Evolutionary conservation across 148 eudicot genomes (phyloP), one percentile per base, ranked within the genome.

Genomic region (Suaeda aralocaspica): DNA sequence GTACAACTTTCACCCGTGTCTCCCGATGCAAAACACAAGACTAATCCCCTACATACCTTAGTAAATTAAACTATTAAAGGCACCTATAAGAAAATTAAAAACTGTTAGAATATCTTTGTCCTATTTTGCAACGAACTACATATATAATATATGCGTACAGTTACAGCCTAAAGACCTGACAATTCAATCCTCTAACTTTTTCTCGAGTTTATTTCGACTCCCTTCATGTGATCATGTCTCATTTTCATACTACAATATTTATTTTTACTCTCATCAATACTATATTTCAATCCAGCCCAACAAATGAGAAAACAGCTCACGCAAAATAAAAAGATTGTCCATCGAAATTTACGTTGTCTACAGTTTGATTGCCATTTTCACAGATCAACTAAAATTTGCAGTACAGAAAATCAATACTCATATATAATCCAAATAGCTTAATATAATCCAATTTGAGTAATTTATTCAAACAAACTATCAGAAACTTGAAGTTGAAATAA

Each of bases 211-310:
- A 57, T 28, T 29, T 57, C 61, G 3, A 5, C 9, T 18, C 21
- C 30, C 63, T 30, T 31, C 22, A 59, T 18, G 1, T n/a, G n/a
- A n/a, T n/a, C n/a, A n/a, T 31, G 41, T 30, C 63, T 16, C 39
- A 31, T 29, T 64, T 44, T 64, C 28, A 22, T 8, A 5, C 44
- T 51, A 25, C 51, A 39, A 1, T 10, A 12, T 62, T 14, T 42
- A 26, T 25, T 16, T 56, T 57, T n/a, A 9, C 34, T 10, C 25
- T 28, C 51, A 18, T 26, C 14, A 2, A n/a, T 24, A 24, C 14
- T 44, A 31, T 44, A 71, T n/a, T 71, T 31, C 66, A 70, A 12
- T 59, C 7, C 26, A 30, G 15, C 14, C 2, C 59, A 60, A 42
- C 28, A 46, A 19, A 8, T 59, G 6, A 59, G 15, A 29, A 11